Percentiles rank a stretch among this genome's conserved stretches.
Evolutionary conservation across 23 red algal genomes (phyloP).

Genomic region (Agarophyton chilense): DNA sequence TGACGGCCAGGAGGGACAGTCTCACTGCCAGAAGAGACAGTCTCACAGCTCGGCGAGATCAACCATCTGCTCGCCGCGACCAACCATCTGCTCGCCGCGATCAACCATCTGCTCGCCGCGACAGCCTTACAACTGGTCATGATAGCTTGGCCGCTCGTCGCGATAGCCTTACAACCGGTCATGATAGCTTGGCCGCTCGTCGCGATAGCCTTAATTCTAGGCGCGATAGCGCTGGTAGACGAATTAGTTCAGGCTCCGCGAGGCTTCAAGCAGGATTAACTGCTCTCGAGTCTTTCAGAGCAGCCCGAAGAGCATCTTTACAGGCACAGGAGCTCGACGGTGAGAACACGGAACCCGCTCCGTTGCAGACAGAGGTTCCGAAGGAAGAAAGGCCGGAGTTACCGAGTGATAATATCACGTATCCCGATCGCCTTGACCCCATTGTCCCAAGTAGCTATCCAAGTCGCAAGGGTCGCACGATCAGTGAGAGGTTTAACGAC

Average conservation of each 20-base stretch:
- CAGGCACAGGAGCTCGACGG: slow-evolving; percentile 6
- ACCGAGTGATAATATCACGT: slow-evolving; percentile 11
- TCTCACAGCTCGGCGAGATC: not conserved
- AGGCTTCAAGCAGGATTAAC: slow-evolving; percentile 1
- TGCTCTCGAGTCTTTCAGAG: slow-evolving; percentile 49
- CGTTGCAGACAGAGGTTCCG: not conserved
- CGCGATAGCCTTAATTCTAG: slow-evolving; percentile 10
- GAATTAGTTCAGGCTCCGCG: slow-evolving; percentile 5
- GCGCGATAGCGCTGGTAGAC: slow-evolving; percentile 2
- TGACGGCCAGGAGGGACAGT: slow-evolving; percentile 1
- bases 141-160: not conserved
- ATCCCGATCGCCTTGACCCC: slow-evolving; percentile 33
- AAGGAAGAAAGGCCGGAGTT: not conserved
- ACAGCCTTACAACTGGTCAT: not conserved
- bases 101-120: not conserved
- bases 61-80: not conserved
- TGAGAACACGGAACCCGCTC: not conserved
- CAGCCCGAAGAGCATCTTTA: slow-evolving; percentile 39
- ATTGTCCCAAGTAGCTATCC: slow-evolving; percentile 8
- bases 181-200: not conserved
- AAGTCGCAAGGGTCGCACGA: not conserved
- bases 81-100: not conserved
- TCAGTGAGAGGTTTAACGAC: slow-evolving; percentile 39
- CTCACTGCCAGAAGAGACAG: slow-evolving; percentile 11
- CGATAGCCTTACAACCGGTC: not conserved